Evolutionary conservation across 2,329 filamentous ascomycete genomes (phyloP).

Genomic region (Shiraia sp.): DNA sequence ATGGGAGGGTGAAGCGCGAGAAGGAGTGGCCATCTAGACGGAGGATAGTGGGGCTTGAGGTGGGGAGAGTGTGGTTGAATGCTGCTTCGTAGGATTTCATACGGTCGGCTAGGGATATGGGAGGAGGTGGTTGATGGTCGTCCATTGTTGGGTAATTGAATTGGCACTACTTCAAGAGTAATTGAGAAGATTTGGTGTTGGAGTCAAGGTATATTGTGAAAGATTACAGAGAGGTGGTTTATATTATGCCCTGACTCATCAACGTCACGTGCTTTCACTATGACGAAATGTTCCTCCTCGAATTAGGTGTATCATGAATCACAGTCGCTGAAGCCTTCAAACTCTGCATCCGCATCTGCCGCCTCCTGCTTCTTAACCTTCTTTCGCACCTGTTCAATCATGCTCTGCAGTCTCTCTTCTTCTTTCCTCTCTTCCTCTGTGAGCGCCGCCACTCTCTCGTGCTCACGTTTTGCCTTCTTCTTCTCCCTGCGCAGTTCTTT

Average conservation of each 20-base stretch:
- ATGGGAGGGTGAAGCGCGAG: constrained; percentile 34
- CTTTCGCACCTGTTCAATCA: constrained; percentile 34
- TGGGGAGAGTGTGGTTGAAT: constrained; percentile 27
- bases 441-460: constrained; percentile 29
- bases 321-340: constrained; percentile 43
- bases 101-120: constrained; percentile 26
- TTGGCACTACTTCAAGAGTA: not conserved
- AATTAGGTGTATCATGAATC: not conserved
- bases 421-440: constrained; percentile 36
- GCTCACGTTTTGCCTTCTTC: constrained; percentile 37
- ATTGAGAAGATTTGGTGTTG: not conserved
- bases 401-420: constrained; percentile 37
- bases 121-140: not conserved
- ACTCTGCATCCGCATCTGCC: constrained; percentile 32
- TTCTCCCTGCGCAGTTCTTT: constrained; percentile 41
- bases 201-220: not conserved
- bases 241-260: not conserved
- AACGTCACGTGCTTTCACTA: not conserved
- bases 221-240: not conserved
- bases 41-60: constrained; percentile 23
- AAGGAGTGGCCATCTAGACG: constrained; percentile 38
- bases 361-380: constrained; percentile 31
- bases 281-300: not conserved
- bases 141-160: not conserved
- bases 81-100: constrained; percentile 39